Evolutionary conservation across 2,329 filamentous ascomycete species (phyloP).

Genomic region (Pseudohalonectria lignicola): DNA sequence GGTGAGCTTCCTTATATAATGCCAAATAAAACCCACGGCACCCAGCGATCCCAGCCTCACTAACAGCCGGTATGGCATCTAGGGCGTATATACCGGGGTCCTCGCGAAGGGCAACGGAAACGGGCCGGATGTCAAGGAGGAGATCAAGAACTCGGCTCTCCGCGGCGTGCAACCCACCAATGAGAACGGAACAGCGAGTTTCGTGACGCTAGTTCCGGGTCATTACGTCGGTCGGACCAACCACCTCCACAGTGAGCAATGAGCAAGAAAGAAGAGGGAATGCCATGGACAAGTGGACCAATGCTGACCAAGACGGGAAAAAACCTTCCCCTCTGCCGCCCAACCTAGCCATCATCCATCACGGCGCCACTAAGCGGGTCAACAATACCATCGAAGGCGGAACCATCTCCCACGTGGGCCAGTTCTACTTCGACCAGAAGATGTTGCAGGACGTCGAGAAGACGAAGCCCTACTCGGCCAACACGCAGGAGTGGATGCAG

Average conservation of each 20-base stretch:
- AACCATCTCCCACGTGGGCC: slow-evolving; percentile 25
- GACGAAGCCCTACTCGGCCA: slow-evolving; percentile 23
- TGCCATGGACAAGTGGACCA: too few species aligned
- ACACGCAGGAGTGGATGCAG: slow-evolving; percentile 17
- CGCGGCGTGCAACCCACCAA: slow-evolving; percentile 31
- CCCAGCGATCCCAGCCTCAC: too few species aligned
- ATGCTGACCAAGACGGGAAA: too few species aligned
- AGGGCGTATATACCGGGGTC: slow-evolving; percentile 29
- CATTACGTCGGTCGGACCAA: slow-evolving; percentile 29
- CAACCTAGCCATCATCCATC: slow-evolving; percentile 16
- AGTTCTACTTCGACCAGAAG: slow-evolving; percentile 28
- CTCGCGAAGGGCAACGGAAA: slow-evolving; percentile 22
- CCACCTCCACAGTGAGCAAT: slow-evolving; percentile 22
- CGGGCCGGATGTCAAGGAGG: slow-evolving; percentile 15
- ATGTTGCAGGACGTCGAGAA: slow-evolving; percentile 23
- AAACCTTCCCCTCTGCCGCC: too few species aligned
- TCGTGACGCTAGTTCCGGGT: slow-evolving; percentile 30
- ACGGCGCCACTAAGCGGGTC: neutral
- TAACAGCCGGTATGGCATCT: too few species aligned
- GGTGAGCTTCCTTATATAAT: slow-evolving; percentile 6
- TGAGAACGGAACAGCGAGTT: slow-evolving; percentile 26
- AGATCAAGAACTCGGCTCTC: slow-evolving; percentile 28
- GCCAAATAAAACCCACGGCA: too few species aligned
- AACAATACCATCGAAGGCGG: slow-evolving; percentile 22
- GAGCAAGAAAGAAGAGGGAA: too few species aligned